These are phyloP conservation scores for Tolypocladium cylindrosporum DNA, from an alignment of 2,329 filamentous ascomycete species.

Conservation along the genomic window DNA sequence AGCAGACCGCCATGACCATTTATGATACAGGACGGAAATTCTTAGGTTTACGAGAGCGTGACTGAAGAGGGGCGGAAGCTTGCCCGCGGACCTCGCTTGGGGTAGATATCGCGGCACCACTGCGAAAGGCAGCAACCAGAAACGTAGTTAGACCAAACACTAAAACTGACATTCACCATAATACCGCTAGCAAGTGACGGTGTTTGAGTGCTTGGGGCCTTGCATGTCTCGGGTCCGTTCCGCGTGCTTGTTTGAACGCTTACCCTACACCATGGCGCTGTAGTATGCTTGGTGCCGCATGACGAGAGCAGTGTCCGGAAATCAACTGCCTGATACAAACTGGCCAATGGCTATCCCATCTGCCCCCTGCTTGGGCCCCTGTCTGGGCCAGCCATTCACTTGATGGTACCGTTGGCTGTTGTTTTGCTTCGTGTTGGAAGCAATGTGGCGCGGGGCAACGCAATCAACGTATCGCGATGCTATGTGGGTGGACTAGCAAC, in stretches of 20 bases:
- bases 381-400: too few species aligned
- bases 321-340: neutral
- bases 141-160: constrained; percentile 26
- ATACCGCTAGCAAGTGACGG: neutral
- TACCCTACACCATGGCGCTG: neutral
- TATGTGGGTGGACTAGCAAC: neutral
- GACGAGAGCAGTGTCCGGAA: neutral
- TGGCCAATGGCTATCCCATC: too few species aligned
- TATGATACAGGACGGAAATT: constrained; percentile 23
- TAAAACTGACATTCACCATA: constrained; percentile 16
- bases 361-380: too few species aligned
- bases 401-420: too few species aligned
- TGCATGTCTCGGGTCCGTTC: neutral
- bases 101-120: constrained; percentile 21
- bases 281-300: neutral
- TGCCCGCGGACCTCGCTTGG: constrained; percentile 19
- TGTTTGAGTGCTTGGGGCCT: neutral
- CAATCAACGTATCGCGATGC: neutral
- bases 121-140: constrained; percentile 17
- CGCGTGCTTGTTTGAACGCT: neutral
- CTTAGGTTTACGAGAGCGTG: constrained; percentile 25
- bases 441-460: neutral
- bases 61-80: constrained; percentile 20
- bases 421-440: too few species aligned
- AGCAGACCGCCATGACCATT: constrained; percentile 25